A percentile compares a stretch with the other conserved stretches of the same genome.
Evolutionary conservation across 2,329 filamentous ascomycete genomes (phyloP).

Genomic region (Septoria linicola): DNA sequence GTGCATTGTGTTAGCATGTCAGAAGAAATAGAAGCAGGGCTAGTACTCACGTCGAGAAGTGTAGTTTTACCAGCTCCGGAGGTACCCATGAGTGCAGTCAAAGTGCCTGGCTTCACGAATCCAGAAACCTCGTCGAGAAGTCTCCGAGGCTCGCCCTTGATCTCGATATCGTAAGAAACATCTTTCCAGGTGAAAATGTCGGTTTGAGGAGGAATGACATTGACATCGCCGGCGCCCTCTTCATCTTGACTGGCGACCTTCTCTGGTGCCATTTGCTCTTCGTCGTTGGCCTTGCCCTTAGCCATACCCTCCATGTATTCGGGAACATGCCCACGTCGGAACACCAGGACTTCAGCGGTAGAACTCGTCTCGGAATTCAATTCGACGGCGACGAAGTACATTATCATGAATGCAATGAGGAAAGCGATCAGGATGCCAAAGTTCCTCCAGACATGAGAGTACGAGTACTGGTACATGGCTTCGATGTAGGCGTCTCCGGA

Average conservation of each 20-base stretch:
- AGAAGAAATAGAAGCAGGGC: neutral
- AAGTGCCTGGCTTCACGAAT: slow-evolving; percentile 53
- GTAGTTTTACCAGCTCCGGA: slow-evolving; percentile 61
- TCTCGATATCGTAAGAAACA: slow-evolving; percentile 55
- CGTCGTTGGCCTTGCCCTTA: slow-evolving; percentile 38
- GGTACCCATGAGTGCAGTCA: slow-evolving; percentile 29
- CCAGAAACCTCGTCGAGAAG: slow-evolving; percentile 56
- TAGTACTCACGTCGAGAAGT: slow-evolving; percentile 49
- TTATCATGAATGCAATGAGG: slow-evolving; percentile 60
- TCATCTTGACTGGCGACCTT: slow-evolving; percentile 29
- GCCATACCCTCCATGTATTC: slow-evolving; percentile 39
- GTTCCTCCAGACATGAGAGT: slow-evolving; percentile 54
- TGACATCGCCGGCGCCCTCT: slow-evolving; percentile 34
- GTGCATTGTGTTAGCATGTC: slow-evolving; percentile 2
- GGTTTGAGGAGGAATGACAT: slow-evolving; percentile 45
- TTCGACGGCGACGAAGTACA: slow-evolving; percentile 65
- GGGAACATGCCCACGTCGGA: slow-evolving; percentile 48
- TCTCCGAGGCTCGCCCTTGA: slow-evolving; percentile 52
- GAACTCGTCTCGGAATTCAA: slow-evolving; percentile 63
- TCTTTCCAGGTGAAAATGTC: slow-evolving; percentile 54
- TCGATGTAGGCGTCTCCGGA: slow-evolving; percentile 41
- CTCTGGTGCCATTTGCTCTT: slow-evolving; percentile 37
- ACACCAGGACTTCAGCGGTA: slow-evolving; percentile 69
- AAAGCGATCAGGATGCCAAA: slow-evolving; percentile 67
- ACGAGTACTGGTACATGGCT: slow-evolving; percentile 41